Evolutionary conservation across 1,139 yeast genomes (phyloP).

Genomic region (Candida tetrigidarum): DNA sequence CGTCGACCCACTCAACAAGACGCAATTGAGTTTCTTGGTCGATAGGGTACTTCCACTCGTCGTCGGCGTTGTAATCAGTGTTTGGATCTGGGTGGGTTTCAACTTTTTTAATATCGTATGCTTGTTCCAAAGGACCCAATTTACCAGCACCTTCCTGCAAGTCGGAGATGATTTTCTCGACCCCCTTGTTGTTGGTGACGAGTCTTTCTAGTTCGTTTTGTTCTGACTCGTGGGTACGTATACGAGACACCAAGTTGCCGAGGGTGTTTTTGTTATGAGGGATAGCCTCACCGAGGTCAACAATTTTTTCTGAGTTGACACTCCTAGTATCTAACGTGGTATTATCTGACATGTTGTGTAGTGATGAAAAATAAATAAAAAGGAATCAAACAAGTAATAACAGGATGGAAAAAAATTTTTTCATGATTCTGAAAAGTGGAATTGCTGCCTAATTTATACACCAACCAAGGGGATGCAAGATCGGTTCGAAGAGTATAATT

Average conservation of each 20-base stretch:
- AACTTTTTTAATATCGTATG: conserved; percentile 47
- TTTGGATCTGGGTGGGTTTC: conserved; percentile 41
- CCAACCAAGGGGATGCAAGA: background rate
- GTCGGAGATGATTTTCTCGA: conserved; percentile 35
- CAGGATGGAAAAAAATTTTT: too few species aligned
- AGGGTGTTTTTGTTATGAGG: conserved; percentile 6
- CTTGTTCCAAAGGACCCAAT: conserved; percentile 59
- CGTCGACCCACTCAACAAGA: conserved; percentile 58
- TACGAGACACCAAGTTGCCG: conserved; percentile 10
- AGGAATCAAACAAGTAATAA: background rate
- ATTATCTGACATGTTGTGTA: conserved; percentile 11
- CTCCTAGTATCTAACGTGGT: conserved; percentile 13
- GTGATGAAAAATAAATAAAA: background rate
- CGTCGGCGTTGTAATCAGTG: conserved; percentile 48
- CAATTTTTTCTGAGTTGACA: conserved; percentile 21
- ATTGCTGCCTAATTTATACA: background rate
- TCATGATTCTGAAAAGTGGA: background rate
- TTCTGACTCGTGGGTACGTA: conserved; percentile 13
- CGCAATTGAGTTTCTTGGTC: conserved; percentile 60
- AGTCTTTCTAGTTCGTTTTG: conserved; percentile 27
- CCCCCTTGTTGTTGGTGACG: conserved; percentile 37
- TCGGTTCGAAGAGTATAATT: background rate
- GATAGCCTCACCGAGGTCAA: conserved; percentile 16
- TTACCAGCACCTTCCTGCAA: conserved; percentile 46
- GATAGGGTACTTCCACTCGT: conserved; percentile 62